Evolutionary conservation across 2,329 filamentous ascomycete genomes (phyloP).

Genomic region (Aspergillus phoenicis): DNA sequence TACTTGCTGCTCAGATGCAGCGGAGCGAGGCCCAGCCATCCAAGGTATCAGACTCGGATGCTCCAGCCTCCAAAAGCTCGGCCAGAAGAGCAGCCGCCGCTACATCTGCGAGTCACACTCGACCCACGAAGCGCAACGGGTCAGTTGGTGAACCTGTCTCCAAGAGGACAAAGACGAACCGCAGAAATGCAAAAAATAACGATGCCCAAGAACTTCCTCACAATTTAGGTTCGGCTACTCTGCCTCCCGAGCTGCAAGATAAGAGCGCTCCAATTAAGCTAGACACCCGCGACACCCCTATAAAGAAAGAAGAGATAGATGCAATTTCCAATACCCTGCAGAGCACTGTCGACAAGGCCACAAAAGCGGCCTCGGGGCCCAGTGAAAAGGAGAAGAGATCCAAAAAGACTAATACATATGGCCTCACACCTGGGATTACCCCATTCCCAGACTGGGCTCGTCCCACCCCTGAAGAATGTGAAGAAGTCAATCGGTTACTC

Average conservation of each 20-base stretch:
- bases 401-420: slow-evolving; percentile 45
- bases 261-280: neutral
- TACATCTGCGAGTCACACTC: neutral
- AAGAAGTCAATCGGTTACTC: slow-evolving; percentile 68
- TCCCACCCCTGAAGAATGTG: slow-evolving; percentile 70
- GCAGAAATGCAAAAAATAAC: slow-evolving; percentile 3
- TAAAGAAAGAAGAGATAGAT: slow-evolving; percentile 12
- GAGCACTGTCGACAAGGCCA: slow-evolving; percentile 23
- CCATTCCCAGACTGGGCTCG: slow-evolving; percentile 69
- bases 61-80: neutral
- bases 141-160: slow-evolving; percentile 23
- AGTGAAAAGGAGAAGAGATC: neutral
- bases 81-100: neutral
- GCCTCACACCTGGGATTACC: slow-evolving; percentile 55
- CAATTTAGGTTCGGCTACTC: slow-evolving; percentile 51
- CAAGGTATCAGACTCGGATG: neutral
- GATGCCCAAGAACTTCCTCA: slow-evolving; percentile 56
- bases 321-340: slow-evolving; percentile 18
- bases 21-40: slow-evolving; percentile 1
- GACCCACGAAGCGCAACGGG: slow-evolving; percentile 19
- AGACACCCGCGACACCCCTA: neutral
- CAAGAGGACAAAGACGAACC: slow-evolving; percentile 30
- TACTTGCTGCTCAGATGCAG: slow-evolving; percentile 17
- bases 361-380: slow-evolving; percentile 16
- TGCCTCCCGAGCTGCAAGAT: neutral